Evolutionary conservation across 2,329 filamentous ascomycete genomes (phyloP).

Genomic region (Pestalotiopsis sp.): DNA sequence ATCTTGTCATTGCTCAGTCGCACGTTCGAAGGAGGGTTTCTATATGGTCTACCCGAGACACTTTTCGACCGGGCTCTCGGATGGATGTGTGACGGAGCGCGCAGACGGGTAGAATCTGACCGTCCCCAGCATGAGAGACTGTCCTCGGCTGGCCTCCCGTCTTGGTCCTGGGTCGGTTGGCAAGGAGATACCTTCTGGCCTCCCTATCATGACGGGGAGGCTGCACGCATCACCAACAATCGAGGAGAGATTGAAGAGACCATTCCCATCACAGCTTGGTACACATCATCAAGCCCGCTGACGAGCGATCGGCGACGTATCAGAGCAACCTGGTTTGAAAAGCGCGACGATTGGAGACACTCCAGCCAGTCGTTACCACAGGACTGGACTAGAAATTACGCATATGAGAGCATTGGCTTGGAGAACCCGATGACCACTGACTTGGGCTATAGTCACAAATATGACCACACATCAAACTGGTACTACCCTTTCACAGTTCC

Average conservation of each 20-base stretch:
- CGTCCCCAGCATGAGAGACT: background rate
- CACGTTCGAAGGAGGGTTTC: background rate
- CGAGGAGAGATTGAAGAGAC: background rate
- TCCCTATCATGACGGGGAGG: no score
- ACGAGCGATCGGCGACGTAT: background rate
- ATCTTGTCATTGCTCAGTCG: background rate
- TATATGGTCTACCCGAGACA: background rate
- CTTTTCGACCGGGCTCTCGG: constrained; percentile 1
- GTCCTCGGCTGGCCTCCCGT: background rate
- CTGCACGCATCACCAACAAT: background rate
- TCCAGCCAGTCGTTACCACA: no score
- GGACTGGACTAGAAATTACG: background rate
- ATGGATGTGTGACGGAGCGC: background rate
- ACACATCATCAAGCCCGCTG: background rate
- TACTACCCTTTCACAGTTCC: background rate
- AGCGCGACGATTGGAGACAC: background rate
- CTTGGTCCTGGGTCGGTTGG: constrained; percentile 9
- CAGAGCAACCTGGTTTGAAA: background rate
- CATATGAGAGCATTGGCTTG: no score
- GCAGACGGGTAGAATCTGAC: background rate
- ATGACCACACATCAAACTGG: background rate
- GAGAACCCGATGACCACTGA: no score
- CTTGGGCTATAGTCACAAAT: no score
- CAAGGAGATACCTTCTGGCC: background rate
- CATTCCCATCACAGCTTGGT: constrained; percentile 2